phyloP scores from a whole-genome alignment of 208 protist genomes.

The Wallacemonas sp. region DNA sequence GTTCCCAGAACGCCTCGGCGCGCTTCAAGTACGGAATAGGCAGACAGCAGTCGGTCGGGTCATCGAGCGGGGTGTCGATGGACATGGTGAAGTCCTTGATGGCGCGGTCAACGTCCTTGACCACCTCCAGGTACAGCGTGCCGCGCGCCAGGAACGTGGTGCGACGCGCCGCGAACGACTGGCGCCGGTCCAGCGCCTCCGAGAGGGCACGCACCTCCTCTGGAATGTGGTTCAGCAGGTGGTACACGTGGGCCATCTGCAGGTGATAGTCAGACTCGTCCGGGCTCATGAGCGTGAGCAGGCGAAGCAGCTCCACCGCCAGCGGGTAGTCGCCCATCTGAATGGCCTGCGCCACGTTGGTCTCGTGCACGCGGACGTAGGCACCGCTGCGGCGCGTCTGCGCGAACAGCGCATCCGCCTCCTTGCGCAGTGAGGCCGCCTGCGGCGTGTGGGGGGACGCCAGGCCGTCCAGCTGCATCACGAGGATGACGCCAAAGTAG shows the following conservation, averaged over 20 bases:
- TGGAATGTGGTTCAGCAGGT: constrained; percentile 42
- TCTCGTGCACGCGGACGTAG: constrained; percentile 70
- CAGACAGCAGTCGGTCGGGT: constrained; percentile 46
- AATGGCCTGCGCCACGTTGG: constrained; percentile 56
- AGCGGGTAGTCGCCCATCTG: constrained; percentile 45
- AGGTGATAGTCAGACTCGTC: constrained; percentile 64
- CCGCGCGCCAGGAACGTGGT: constrained; percentile 77
- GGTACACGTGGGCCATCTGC: constrained; percentile 61
- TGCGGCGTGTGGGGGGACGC: not conserved
- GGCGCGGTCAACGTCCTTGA: constrained; percentile 61
- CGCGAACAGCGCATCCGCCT: constrained; percentile 47
- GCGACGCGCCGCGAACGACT: constrained; percentile 48
- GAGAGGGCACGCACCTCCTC: constrained; percentile 67
- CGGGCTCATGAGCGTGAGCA: constrained; percentile 62
- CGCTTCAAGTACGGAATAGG: constrained; percentile 79
- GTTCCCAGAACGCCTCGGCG: constrained; percentile 60
- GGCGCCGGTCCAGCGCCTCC: constrained; percentile 70
- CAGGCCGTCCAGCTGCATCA: constrained; percentile 5
- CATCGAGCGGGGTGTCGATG: constrained; percentile 45
- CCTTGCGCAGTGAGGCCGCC: constrained; percentile 25
- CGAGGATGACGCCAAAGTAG: constrained; percentile 66
- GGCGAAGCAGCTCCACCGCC: constrained; percentile 59
- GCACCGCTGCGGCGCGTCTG: constrained; percentile 39
- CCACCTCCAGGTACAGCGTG: constrained; percentile 55
- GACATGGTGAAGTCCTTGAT: constrained; percentile 83